phyloP scores from a whole-genome alignment of 345 rosid species.

The Moringa oleifera region DNA sequence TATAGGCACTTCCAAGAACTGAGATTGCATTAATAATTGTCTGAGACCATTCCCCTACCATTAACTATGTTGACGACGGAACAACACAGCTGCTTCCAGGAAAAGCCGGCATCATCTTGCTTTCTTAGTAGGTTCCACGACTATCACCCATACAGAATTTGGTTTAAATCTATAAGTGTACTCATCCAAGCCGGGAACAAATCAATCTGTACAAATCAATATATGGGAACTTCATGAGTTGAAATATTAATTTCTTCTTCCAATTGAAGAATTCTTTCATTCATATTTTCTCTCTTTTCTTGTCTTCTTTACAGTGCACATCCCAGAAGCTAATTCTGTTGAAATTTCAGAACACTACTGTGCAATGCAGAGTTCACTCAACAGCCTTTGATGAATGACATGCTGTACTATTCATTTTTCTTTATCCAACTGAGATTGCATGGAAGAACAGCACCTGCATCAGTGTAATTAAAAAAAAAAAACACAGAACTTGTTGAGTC shows the following conservation, averaged over 20 bases:
- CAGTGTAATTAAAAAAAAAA: constrained; percentile 20
- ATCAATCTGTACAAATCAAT: constrained; percentile 38
- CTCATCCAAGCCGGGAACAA: constrained; percentile 21
- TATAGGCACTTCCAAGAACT: no score
- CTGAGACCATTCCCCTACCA: no score
- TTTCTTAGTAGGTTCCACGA: neutral
- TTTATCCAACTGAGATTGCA: constrained; percentile 16
- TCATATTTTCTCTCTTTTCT: constrained; percentile 14
- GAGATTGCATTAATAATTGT: no score
- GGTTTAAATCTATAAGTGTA: constrained; percentile 13
- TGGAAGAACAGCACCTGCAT: constrained; percentile 16
- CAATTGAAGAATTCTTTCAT: constrained; percentile 7
- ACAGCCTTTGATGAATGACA: constrained; percentile 7
- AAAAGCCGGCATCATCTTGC: neutral
- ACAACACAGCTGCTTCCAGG: no score
- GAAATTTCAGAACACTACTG: constrained; percentile 22
- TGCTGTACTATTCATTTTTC: constrained; percentile 13
- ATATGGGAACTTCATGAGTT: constrained; percentile 14
- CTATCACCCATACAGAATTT: neutral
- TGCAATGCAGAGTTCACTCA: constrained; percentile 10
- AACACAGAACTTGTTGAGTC: neutral
- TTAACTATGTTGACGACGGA: no score
- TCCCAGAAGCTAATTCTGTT: constrained; percentile 22
- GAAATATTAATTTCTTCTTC: constrained; percentile 15
- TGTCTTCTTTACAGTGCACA: constrained; percentile 32